Evolutionary conservation across 2,329 filamentous ascomycete species (phyloP).

Genomic region (Claviceps maximensis): DNA sequence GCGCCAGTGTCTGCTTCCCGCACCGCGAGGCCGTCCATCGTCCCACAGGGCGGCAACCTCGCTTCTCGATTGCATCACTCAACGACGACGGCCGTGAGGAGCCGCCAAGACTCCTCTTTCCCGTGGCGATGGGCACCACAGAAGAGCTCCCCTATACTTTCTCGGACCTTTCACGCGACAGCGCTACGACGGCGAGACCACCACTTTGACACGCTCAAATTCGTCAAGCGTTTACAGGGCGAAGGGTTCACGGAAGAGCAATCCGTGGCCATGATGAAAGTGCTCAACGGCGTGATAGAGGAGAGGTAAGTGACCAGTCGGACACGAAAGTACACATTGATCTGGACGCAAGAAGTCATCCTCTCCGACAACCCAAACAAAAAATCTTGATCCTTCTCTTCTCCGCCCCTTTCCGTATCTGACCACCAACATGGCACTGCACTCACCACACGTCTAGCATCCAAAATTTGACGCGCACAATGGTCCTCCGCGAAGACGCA

Average conservation of each 20-base stretch:
- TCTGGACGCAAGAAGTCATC: too few relatives aligned
- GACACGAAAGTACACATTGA: too few relatives aligned
- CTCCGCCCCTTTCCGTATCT: not conserved
- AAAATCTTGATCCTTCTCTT: not conserved
- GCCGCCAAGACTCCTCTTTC: not conserved
- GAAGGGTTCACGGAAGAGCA: slow-evolving; percentile 96
- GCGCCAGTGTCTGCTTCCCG: slow-evolving; percentile 16
- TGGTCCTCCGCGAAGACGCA: slow-evolving; percentile 92
- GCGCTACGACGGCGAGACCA: slow-evolving; percentile 54
- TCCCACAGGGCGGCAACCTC: slow-evolving; percentile 8
- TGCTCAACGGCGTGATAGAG: slow-evolving; percentile 91
- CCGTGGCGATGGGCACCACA: slow-evolving; percentile 2
- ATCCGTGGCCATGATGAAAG: slow-evolving; percentile 95
- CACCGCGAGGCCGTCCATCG: slow-evolving; percentile 10
- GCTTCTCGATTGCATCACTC: slow-evolving; percentile 2
- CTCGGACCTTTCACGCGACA: slow-evolving; percentile 55
- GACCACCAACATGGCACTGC: not conserved
- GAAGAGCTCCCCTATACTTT: slow-evolving; percentile 12
- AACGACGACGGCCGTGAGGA: not conserved
- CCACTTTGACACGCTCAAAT: slow-evolving; percentile 96
- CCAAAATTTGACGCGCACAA: slow-evolving; percentile 91
- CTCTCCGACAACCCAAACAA: too few relatives aligned
- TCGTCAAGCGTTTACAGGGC: slow-evolving; percentile 76
- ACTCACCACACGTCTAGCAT: slow-evolving; percentile 41
- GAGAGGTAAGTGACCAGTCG: slow-evolving; percentile 47